Evolutionary conservation across 2,329 filamentous ascomycete genomes (phyloP), one percentile per base, ranked within the genome.

Genomic region (Ramularia endophylla): DNA sequence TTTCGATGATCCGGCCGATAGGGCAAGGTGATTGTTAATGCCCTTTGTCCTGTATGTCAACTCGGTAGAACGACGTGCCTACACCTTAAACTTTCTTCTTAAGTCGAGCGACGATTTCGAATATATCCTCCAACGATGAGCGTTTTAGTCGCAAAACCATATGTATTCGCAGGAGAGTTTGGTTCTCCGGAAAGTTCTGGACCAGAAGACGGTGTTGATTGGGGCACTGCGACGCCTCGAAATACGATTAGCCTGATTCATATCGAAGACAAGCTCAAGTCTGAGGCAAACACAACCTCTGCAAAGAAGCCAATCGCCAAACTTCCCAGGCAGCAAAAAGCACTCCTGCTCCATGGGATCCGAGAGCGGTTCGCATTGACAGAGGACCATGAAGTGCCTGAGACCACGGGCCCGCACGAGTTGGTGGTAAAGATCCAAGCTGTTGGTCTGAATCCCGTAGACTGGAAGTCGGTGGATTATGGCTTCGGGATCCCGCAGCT

Each of bases 401-500:
- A 45, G 19, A 31, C 32, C 5, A 36, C 27, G 13, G 39, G 22
- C 11, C 51, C 61, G 8, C 48, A 65, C 35, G 64, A 67, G 43
- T 47, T 66, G 9, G 55, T 65, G 45, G 62, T 67, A 44, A 53
- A 52, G 30, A 59, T 55, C 33, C 53, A 56, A 32, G 60, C 59
- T 15, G 56, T 63, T n/a, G 64, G 64, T 2, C 51, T 68, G 16
- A 68, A 68, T 32, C 65, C 63, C 5, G 68, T 68, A 15, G 61
- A 65, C 43, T 70, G 58, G 61, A 65, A 66, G 42, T 61, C 55
- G 4, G 66, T 69, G 28, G 66, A 67, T 39, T 68, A 64, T 45
- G 64, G 65, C 35, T 69, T 67, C 48, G 68, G 66, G 42, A 51
- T 70, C 27, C 66, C 66, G 1, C 50, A 54, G 12, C 59, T 64